phyloP scores from a whole-genome alignment of 768 basidiomycete species.

The Inosperma sp. region DNA sequence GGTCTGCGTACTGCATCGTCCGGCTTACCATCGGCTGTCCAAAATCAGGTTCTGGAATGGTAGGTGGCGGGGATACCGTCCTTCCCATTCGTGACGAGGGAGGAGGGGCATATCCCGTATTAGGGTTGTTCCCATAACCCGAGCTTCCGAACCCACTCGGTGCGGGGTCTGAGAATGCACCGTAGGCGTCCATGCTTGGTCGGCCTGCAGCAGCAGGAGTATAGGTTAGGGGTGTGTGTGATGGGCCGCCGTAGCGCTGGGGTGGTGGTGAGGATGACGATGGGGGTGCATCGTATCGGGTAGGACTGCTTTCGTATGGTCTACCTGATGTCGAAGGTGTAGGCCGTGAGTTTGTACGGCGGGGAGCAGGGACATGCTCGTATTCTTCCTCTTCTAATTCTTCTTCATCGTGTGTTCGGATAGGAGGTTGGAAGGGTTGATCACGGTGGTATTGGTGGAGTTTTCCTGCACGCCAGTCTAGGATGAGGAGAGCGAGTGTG shows the following conservation, averaged over 20 bases:
- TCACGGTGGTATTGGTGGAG: conserved; percentile 60
- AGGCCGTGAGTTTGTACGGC: too few relatives aligned
- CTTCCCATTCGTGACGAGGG: conserved; percentile 24
- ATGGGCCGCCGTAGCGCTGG: conserved; percentile 29
- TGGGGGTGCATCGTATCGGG: conserved; percentile 29
- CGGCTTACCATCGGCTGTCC: conserved; percentile 63
- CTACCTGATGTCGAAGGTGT: too few relatives aligned
- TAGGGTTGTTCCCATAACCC: conserved; percentile 24
- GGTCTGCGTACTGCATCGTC: conserved; percentile 93
- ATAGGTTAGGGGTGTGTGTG: conserved; percentile 24
- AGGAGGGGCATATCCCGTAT: conserved; percentile 14
- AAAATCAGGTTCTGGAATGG: conserved; percentile 40
- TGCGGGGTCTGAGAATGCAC: conserved; percentile 85
- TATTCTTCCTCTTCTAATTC: conserved; percentile 49
- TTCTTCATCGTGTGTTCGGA: conserved; percentile 41
- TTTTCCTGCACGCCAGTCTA: conserved; percentile 74
- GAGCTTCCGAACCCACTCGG: conserved; percentile 64
- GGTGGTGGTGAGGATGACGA: conserved; percentile 43
- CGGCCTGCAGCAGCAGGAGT: conserved; percentile 40
- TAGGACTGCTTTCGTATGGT: conserved; percentile 16
- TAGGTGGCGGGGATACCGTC: conserved; percentile 28
- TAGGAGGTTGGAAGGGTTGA: conserved; percentile 70
- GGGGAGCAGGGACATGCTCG: conserved; percentile 42
- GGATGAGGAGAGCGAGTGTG: conserved; percentile 58
- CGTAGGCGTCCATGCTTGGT: conserved; percentile 82